Percentiles rank a stretch among this genome's conserved stretches.
phyloP scores from a whole-genome alignment of 2,329 filamentous ascomycete genomes.

The Hymenoscyphus fraxineus region DNA sequence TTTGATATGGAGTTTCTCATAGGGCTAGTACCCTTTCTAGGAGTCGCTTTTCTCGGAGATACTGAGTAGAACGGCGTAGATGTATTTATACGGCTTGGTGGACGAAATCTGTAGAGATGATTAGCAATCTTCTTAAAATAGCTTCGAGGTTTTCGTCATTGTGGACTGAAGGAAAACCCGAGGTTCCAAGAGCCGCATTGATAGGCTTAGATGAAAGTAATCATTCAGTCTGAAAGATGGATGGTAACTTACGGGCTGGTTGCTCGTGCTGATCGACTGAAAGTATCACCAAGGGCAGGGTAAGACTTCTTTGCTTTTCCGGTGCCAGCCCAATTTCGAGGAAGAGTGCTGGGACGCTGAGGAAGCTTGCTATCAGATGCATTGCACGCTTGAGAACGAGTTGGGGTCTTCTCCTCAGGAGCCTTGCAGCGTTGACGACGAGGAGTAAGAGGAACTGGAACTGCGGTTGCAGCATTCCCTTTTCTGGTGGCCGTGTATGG shows the following conservation, averaged over 20 bases:
- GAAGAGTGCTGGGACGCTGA: conserved; percentile 5
- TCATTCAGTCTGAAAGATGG: not conserved
- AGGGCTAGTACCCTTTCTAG: not conserved
- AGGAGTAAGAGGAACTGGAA: conserved; percentile 1
- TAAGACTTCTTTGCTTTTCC: not conserved
- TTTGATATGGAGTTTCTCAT: not conserved
- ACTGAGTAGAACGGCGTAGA: not conserved
- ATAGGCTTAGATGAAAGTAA: not conserved
- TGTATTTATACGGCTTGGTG: not conserved
- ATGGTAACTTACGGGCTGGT: not conserved
- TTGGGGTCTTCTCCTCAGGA: not conserved
- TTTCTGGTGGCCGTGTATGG: not conserved
- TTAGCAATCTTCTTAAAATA: not conserved
- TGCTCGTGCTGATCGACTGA: not conserved
- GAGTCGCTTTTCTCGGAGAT: not conserved
- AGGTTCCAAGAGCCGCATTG: not conserved
- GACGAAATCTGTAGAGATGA: not conserved
- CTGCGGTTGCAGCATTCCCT: not conserved
- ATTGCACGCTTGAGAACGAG: not conserved
- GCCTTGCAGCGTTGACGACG: conserved; percentile 5
- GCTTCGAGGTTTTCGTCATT: not conserved
- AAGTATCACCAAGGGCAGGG: not conserved
- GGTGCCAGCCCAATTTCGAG: not conserved
- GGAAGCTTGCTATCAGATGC: not conserved
- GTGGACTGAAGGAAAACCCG: not conserved